A percentile compares a stretch with the other conserved stretches of the same genome.
These are phyloP conservation scores for Flaveria sonorensis DNA, from an alignment of 129 eudicot species.

Conservation along the genomic window DNA sequence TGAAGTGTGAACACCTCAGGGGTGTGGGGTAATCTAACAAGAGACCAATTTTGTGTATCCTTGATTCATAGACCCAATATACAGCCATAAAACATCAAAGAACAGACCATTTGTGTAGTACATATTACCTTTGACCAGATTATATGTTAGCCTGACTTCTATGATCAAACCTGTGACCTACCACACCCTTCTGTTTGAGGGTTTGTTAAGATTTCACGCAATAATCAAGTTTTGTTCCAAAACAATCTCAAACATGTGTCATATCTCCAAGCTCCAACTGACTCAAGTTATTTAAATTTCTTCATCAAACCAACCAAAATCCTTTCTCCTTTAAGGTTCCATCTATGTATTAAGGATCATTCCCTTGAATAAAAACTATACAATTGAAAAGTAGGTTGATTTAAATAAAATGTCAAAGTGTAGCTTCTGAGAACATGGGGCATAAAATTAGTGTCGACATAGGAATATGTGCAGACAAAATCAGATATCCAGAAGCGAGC, in stretches of 20 bases:
- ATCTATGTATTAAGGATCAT: background rate
- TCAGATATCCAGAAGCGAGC: no score
- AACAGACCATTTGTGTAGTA: background rate
- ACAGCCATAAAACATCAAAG: background rate
- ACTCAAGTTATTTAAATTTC: no score
- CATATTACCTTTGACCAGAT: no score
- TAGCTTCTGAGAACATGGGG: background rate
- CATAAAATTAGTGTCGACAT: no score
- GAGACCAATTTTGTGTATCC: background rate
- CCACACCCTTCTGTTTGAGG: background rate
- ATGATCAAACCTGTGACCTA: no score
- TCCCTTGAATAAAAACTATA: background rate
- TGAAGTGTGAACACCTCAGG: background rate
- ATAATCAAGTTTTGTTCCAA: background rate
- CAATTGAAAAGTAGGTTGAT: slow-evolving; percentile 1
- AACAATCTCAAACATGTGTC: no score
- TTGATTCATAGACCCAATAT: background rate
- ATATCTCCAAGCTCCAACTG: no score
- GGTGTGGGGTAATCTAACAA: background rate
- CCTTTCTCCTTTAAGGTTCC: background rate
- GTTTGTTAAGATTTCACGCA: background rate
- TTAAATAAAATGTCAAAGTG: slow-evolving; percentile 2
- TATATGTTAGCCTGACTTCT: background rate
- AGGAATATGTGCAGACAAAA: no score
- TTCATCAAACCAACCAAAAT: no score